phyloP scores from a whole-genome alignment of 441 rosid genomes.

The Erodium trifolium region DNA sequence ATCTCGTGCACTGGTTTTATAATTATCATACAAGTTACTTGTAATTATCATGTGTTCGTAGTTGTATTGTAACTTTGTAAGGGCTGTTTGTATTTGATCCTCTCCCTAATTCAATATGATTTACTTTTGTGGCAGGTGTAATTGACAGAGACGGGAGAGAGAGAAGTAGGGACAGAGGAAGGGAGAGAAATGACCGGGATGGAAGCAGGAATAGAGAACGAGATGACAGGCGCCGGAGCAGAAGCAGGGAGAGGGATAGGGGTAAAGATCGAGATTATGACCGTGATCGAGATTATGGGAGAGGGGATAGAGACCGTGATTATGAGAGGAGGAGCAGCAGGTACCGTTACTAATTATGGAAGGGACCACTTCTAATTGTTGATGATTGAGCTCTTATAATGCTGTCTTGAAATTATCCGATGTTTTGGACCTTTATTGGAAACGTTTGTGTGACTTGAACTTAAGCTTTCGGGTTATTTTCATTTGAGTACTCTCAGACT shows the following conservation, averaged over 20 bases:
- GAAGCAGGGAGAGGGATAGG: conserved; percentile 22
- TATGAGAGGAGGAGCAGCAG: conserved; percentile 16
- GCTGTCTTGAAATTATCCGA: neutral
- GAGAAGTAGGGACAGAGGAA: conserved; percentile 23
- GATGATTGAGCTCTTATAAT: neutral
- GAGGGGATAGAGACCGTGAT: conserved; percentile 15
- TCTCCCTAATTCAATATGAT: neutral
- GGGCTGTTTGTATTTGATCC: too few species aligned
- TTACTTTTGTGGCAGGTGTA: conserved; percentile 15
- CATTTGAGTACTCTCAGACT: neutral
- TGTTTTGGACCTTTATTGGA: neutral
- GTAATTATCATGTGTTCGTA: too few species aligned
- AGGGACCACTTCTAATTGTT: neutral
- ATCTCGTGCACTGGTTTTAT: too few species aligned
- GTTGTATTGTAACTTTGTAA: too few species aligned
- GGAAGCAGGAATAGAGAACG: conserved; percentile 16
- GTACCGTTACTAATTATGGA: conserved; percentile 18
- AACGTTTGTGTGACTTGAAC: neutral
- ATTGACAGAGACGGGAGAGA: conserved; percentile 23
- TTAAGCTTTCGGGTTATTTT: neutral
- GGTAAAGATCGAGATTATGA: conserved; percentile 17
- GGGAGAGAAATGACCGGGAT: conserved; percentile 23
- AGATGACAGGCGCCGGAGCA: conserved; percentile 16
- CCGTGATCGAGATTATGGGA: conserved; percentile 14
- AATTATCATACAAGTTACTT: too few species aligned